Evolutionary conservation across 192 early-diverging fungal species (phyloP).

Genomic region (Umbelopsis sp.): DNA sequence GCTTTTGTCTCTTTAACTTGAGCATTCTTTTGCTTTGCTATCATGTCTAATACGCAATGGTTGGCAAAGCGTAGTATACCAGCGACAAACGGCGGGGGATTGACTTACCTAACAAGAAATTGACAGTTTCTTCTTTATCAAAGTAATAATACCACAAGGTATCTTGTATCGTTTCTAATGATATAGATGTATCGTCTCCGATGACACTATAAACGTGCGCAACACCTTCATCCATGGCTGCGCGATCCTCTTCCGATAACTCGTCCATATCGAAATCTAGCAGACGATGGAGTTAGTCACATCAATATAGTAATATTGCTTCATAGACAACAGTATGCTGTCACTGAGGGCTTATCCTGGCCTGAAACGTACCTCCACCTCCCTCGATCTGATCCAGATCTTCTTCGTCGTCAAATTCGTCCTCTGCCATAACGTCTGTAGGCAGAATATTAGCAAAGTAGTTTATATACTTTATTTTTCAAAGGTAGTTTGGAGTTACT

Average conservation of each 20-base stretch:
- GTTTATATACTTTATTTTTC: background rate
- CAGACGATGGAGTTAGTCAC: background rate
- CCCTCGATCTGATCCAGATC: too few relatives aligned
- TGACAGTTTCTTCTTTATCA: conserved; percentile 66
- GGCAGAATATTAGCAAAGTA: background rate
- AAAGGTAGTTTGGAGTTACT: background rate
- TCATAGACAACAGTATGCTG: background rate
- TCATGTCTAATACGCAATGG: conserved; percentile 30
- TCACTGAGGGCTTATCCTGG: too few relatives aligned
- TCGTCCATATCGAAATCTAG: conserved; percentile 27
- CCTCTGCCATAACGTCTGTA: conserved; percentile 50
- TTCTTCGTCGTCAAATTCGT: conserved; percentile 52
- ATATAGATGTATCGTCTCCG: conserved; percentile 55
- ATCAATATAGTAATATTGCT: background rate
- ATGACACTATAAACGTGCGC: conserved; percentile 62
- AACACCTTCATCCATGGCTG: conserved; percentile 55
- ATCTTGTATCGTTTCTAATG: conserved; percentile 68
- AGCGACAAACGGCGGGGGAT: background rate
- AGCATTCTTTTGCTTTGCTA: conserved; percentile 29
- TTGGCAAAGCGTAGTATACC: background rate
- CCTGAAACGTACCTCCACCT: too few relatives aligned
- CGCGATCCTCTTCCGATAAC: conserved; percentile 38
- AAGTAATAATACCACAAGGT: conserved; percentile 77
- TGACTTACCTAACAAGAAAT: conserved; percentile 69
- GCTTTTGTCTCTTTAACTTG: conserved; percentile 26